A percentile compares a stretch with the other conserved stretches of the same genome.
phyloP scores from a whole-genome alignment of 306 rosid species.

The Arachis hypogaea region DNA sequence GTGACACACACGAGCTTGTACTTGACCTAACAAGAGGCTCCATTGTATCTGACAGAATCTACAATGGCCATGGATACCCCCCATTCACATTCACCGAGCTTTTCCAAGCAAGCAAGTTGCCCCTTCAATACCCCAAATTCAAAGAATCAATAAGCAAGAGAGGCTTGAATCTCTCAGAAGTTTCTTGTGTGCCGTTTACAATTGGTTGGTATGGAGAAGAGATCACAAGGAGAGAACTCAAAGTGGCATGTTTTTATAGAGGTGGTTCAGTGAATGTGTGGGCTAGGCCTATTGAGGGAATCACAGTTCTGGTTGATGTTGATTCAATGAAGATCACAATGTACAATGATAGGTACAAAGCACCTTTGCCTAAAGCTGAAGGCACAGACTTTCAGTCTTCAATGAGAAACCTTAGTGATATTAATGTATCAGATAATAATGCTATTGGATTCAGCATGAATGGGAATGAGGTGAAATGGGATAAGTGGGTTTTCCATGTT shows the following conservation, averaged over 20 bases:
- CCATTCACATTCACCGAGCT: conserved; percentile 75
- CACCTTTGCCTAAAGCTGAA: conserved; percentile 76
- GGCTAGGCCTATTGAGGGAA: conserved; percentile 86
- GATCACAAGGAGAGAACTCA: conserved; percentile 61
- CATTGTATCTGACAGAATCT: conserved; percentile 55
- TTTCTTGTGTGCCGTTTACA: conserved; percentile 85
- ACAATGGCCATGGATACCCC: conserved; percentile 77
- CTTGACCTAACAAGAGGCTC: conserved; percentile 58
- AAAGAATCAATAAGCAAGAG: conserved; percentile 55
- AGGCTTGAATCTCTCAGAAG: conserved; percentile 70
- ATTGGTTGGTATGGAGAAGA: conserved; percentile 82
- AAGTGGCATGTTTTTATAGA: conserved; percentile 64
- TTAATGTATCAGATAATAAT: conserved; percentile 36
- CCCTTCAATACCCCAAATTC: conserved; percentile 61
- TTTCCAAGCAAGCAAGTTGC: conserved; percentile 67
- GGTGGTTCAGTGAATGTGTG: conserved; percentile 70
- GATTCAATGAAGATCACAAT: conserved; percentile 66
- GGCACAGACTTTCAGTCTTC: conserved; percentile 64
- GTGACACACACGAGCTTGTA: conserved; percentile 64
- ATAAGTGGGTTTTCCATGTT: conserved; percentile 74
- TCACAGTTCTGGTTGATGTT: conserved; percentile 60
- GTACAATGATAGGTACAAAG: conserved; percentile 62
- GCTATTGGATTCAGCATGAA: conserved; percentile 49
- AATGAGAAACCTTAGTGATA: conserved; percentile 25
- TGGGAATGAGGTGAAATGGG: conserved; percentile 73